Evolutionary conservation across 208 protist genomes (phyloP).

Genomic region (Trypanosoma theileri): DNA sequence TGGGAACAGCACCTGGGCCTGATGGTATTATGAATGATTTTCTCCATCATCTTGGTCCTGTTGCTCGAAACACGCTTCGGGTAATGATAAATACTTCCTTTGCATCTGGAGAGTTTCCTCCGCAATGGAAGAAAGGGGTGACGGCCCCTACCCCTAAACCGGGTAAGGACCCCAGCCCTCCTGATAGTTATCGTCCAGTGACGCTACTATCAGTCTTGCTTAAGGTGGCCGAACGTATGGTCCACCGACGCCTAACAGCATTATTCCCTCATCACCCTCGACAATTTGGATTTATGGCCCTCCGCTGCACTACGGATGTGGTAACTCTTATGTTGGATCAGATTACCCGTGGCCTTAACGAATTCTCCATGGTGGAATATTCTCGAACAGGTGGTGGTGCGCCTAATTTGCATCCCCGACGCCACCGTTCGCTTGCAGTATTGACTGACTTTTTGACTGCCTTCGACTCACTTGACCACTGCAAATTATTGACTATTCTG

Average conservation of each 20-base stretch:
- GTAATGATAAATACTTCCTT: not conserved
- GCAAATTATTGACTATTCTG: not conserved
- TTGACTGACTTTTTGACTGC: not conserved
- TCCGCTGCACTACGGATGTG: not conserved
- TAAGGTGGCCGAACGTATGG: not conserved
- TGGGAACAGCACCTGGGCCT: conserved; percentile 1
- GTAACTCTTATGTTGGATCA: not conserved
- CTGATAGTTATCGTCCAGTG: not conserved
- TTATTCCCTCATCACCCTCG: not conserved
- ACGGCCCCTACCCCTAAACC: not conserved
- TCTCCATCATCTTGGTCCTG: not conserved
- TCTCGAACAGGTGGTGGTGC: not conserved
- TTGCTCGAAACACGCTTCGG: not conserved
- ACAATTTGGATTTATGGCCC: not conserved
- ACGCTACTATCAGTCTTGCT: not conserved
- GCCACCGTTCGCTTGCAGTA: not conserved
- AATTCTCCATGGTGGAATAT: not conserved
- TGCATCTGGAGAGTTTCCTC: not conserved
- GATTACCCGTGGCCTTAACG: not conserved
- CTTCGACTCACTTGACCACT: not conserved
- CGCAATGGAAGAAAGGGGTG: not conserved
- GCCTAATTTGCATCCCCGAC: not conserved
- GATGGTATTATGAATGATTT: conserved; percentile 1
- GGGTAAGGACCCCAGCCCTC: not conserved
- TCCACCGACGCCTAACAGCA: not conserved